Percentiles rank a stretch among this genome's conserved stretches.
phyloP scores from a whole-genome alignment of 2,329 filamentous ascomycete genomes.

The Pyricularia sp. region DNA sequence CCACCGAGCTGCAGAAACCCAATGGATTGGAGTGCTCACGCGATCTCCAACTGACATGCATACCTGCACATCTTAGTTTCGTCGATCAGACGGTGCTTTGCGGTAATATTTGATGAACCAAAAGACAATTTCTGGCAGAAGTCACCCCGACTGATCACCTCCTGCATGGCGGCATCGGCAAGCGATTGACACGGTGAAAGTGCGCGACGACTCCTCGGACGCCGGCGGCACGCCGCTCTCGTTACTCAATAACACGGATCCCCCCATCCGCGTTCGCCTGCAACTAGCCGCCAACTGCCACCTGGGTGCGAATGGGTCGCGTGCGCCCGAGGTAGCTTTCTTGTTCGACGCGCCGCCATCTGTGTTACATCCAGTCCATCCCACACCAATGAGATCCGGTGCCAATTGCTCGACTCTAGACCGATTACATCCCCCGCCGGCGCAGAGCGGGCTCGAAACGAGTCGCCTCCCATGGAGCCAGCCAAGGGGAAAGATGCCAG shows the following conservation, averaged over 20 bases:
- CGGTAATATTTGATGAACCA: not conserved
- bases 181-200: not conserved
- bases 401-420: not conserved
- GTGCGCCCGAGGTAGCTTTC: not conserved
- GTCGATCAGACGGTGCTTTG: not conserved
- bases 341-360: not conserved
- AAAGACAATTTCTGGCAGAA: not conserved
- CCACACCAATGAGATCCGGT: not conserved
- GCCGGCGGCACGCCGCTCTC: not conserved
- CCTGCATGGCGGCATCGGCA: not conserved
- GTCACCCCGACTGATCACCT: not conserved
- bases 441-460: not conserved
- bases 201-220: not conserved
- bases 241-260: not conserved
- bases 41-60: not conserved
- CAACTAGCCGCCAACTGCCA: not conserved
- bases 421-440: not conserved
- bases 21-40: not conserved
- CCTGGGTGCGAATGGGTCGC: not conserved
- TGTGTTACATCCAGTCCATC: not conserved
- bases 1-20: not conserved
- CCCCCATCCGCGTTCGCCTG: not conserved
- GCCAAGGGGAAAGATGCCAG: not conserved
- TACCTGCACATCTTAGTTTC: not conserved
- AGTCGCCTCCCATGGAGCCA: not conserved